phyloP scores from a whole-genome alignment of 179 eudicot genomes.

The Spinacia oleracea region DNA sequence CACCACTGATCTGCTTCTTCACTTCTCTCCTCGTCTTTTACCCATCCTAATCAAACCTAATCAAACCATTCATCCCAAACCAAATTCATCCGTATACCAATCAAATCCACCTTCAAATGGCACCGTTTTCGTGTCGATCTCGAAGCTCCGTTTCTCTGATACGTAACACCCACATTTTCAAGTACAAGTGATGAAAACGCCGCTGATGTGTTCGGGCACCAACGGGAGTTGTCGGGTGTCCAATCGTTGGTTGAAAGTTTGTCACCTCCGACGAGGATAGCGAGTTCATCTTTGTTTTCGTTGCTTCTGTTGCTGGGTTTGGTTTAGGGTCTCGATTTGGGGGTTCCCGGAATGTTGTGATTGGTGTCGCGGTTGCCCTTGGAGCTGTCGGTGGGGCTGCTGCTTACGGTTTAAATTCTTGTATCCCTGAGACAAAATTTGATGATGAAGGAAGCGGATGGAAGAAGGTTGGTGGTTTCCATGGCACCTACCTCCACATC shows the following conservation, averaged over 20 bases:
- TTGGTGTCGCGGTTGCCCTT: constrained; percentile 62
- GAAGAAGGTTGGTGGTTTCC: too few relatives aligned
- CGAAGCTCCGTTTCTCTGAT: constrained; percentile 21
- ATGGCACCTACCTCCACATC: too few relatives aligned
- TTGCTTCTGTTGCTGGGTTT: constrained; percentile 68
- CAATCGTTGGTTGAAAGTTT: constrained; percentile 59
- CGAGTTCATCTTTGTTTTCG: constrained; percentile 59
- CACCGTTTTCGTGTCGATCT: constrained; percentile 29
- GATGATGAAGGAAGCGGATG: too few relatives aligned
- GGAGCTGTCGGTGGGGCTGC: constrained; percentile 80
- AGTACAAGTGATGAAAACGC: not conserved
- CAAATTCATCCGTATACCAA: constrained; percentile 2
- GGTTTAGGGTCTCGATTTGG: constrained; percentile 66
- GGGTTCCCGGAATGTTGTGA: constrained; percentile 42
- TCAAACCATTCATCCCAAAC: constrained; percentile 5
- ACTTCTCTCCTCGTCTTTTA: constrained; percentile 10
- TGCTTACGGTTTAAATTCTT: constrained; percentile 59
- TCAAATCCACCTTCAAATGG: not conserved
- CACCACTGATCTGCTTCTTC: too few relatives aligned
- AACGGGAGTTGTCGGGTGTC: constrained; percentile 57
- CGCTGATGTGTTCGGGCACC: constrained; percentile 54
- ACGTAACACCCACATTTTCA: not conserved
- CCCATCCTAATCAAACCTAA: constrained; percentile 14
- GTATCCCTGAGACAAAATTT: constrained; percentile 75
- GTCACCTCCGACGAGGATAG: constrained; percentile 60